A percentile compares a stretch with the other conserved stretches of the same genome.
phyloP scores from a whole-genome alignment of 2,329 filamentous ascomycete genomes.

The Ophidiomyces ophidiicola region DNA sequence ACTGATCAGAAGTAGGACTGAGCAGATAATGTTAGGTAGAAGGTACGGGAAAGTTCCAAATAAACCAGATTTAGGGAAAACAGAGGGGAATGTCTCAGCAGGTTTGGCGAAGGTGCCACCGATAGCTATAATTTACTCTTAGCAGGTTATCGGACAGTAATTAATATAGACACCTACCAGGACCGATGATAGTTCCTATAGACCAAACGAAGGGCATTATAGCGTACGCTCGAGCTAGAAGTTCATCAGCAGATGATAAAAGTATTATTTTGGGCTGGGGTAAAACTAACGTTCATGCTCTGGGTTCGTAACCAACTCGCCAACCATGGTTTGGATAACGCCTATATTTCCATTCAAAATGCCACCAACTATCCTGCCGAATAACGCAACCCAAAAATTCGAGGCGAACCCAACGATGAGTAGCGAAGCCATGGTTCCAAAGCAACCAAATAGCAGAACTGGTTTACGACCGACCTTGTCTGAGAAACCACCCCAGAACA shows the following conservation, averaged over 20 bases:
- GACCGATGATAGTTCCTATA: conserved; percentile 75
- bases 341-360: conserved; percentile 82
- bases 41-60: conserved; percentile 77
- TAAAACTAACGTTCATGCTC: conserved; percentile 56
- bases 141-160: not conserved
- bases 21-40: conserved; percentile 78
- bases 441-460: conserved; percentile 61
- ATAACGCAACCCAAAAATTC: conserved; percentile 65
- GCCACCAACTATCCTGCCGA: conserved; percentile 65
- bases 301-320: conserved; percentile 78
- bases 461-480: conserved; percentile 74
- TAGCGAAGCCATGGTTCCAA: conserved; percentile 70
- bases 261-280: not conserved
- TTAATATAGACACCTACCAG: conserved; percentile 32
- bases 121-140: conserved; percentile 42
- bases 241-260: not conserved
- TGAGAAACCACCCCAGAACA: conserved; percentile 64
- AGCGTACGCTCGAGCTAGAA: conserved; percentile 60
- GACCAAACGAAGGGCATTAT: conserved; percentile 90
- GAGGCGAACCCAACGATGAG: conserved; percentile 75
- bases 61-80: conserved; percentile 55
- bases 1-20: conserved; percentile 60
- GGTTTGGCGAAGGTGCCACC: conserved; percentile 79
- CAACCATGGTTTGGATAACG: conserved; percentile 87
- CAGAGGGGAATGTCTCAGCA: conserved; percentile 55